Evolutionary conservation across 2,329 filamentous ascomycete genomes (phyloP).

Genomic region (Diaporthe sp.): DNA sequence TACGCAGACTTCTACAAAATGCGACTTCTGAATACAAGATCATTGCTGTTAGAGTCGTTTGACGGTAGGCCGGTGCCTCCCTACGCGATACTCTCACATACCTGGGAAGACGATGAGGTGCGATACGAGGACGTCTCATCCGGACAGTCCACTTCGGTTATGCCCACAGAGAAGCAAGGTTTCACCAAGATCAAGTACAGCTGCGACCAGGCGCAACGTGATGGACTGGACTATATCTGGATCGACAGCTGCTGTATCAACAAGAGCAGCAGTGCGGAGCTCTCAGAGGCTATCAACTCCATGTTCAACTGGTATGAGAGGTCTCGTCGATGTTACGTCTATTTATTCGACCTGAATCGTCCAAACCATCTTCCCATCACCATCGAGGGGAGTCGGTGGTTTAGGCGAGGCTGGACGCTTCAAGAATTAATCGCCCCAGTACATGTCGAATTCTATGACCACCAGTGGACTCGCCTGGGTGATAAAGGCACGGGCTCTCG

Average conservation of each 20-base stretch:
- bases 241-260: slow-evolving; percentile 17
- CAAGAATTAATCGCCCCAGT: neutral
- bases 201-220: neutral
- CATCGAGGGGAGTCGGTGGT: neutral
- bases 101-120: neutral
- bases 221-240: neutral
- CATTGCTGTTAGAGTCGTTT: neutral
- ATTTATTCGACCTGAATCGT: neutral
- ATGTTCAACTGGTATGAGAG: slow-evolving; percentile 16
- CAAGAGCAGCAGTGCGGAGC: slow-evolving; percentile 2
- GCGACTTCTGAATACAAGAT: neutral
- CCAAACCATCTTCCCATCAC: neutral
- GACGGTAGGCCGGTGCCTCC: neutral
- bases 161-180: neutral
- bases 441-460: neutral
- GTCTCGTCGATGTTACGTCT: neutral
- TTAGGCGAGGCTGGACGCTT: neutral
- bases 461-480: neutral
- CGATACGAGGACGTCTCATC: neutral
- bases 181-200: neutral
- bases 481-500: neutral
- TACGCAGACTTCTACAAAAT: neutral
- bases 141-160: neutral
- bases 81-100: neutral
- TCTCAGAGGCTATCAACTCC: neutral